These are phyloP conservation scores for Saururus chinensis DNA, from an alignment of 164 flowering plant species.

Conservation along the genomic window DNA sequence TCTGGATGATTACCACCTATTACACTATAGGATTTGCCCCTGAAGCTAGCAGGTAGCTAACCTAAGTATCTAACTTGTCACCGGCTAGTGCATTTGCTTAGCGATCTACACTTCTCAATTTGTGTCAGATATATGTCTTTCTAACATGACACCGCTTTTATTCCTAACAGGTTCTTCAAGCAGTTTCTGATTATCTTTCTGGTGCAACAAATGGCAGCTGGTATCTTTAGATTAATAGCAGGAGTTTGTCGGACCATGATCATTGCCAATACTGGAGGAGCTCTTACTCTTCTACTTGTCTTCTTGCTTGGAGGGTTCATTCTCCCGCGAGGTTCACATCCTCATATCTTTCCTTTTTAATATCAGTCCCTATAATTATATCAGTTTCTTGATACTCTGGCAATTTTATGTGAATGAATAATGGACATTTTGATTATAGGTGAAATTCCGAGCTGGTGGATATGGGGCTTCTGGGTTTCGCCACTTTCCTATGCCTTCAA, in stretches of 20 bases:
- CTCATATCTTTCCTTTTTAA: background rate
- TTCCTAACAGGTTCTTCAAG: conserved; percentile 68
- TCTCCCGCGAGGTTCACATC: conserved; percentile 47
- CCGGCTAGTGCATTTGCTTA: background rate
- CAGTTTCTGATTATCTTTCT: conserved; percentile 50
- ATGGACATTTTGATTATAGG: conserved; percentile 20
- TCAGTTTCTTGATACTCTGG: background rate
- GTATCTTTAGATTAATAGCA: conserved; percentile 58
- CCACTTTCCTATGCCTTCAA: conserved; percentile 28
- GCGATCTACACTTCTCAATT: background rate
- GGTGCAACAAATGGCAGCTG: conserved; percentile 87
- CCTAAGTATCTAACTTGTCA: background rate
- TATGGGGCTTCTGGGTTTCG: conserved; percentile 35
- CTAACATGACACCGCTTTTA: background rate
- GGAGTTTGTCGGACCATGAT: conserved; percentile 61
- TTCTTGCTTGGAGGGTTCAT: conserved; percentile 88
- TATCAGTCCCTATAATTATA: background rate
- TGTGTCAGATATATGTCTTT: background rate
- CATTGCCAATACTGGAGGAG: conserved; percentile 60
- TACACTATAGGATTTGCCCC: conserved; percentile 90
- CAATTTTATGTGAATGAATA: background rate
- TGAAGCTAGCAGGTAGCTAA: conserved; percentile 66
- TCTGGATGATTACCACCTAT: conserved; percentile 62
- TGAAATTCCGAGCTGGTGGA: conserved; percentile 50
- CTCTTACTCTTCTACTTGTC: conserved; percentile 42